Evolutionary conservation across 2,329 filamentous ascomycete genomes (phyloP).

Genomic region (Claviceps sp.): DNA sequence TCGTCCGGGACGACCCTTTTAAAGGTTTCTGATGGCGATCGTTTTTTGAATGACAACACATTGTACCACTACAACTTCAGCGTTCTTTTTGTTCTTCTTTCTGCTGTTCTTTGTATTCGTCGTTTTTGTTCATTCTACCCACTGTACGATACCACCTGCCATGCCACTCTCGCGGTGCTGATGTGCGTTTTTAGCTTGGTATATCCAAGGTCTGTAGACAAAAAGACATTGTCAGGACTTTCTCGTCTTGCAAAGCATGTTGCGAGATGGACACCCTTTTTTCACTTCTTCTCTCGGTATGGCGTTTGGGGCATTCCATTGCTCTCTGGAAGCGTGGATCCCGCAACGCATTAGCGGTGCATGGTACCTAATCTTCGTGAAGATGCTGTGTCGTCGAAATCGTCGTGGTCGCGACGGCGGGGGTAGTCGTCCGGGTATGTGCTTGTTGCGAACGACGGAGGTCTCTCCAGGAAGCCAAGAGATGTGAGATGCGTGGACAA

Average conservation of each 20-base stretch:
- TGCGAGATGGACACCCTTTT: background rate
- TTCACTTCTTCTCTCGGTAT: background rate
- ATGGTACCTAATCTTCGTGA: too few relatives aligned
- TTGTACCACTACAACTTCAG: background rate
- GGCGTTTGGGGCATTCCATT: background rate
- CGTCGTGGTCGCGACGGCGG: too few relatives aligned
- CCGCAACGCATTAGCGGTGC: too few relatives aligned
- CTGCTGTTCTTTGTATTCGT: background rate
- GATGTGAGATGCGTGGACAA: too few relatives aligned
- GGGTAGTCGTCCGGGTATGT: too few relatives aligned
- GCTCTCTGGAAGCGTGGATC: too few relatives aligned
- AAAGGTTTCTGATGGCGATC: constrained; percentile 36
- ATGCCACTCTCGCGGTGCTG: background rate
- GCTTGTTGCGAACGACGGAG: too few relatives aligned
- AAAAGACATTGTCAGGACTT: background rate
- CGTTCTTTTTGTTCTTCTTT: background rate
- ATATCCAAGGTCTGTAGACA: background rate
- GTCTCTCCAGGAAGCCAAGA: too few relatives aligned
- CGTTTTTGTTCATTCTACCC: background rate
- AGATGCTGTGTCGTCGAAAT: too few relatives aligned
- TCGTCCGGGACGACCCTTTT: constrained; percentile 46
- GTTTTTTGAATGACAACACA: background rate
- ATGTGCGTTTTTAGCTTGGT: background rate
- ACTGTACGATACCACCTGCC: background rate
- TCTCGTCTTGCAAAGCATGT: background rate